A percentile compares a stretch with the other conserved stretches of the same genome.
Evolutionary conservation across 306 rosid species (phyloP).

Genomic region (Dalbergia oliveri): DNA sequence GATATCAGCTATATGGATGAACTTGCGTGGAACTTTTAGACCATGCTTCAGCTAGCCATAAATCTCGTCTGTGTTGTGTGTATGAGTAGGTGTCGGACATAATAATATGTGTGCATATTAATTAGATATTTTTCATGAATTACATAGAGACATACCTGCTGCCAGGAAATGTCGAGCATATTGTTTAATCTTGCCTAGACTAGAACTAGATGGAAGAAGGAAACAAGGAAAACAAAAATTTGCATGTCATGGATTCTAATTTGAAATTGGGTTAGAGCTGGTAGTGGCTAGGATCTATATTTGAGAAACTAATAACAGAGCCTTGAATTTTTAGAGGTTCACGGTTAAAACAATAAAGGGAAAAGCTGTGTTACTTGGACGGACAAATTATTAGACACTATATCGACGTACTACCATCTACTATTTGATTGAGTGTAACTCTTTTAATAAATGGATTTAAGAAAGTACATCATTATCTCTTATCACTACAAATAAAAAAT

Average conservation of each 20-base stretch:
- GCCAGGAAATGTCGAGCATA: background rate
- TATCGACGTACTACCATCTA: too few relatives aligned
- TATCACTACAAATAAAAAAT: too few relatives aligned
- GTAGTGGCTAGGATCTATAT: background rate
- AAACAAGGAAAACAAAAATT: background rate
- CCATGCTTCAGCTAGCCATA: slow-evolving; percentile 4
- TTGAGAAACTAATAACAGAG: too few relatives aligned
- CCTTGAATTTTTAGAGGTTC: background rate
- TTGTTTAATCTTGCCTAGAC: background rate
- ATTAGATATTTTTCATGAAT: background rate
- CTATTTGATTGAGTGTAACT: too few relatives aligned
- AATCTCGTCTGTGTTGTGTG: too few relatives aligned
- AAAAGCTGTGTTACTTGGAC: too few relatives aligned
- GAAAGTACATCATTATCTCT: too few relatives aligned
- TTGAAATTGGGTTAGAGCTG: slow-evolving; percentile 4
- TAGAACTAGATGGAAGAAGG: background rate
- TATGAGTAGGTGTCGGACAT: background rate
- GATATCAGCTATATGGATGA: slow-evolving; percentile 61
- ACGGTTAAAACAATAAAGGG: background rate
- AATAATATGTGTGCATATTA: background rate
- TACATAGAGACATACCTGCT: background rate
- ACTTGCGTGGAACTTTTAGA: slow-evolving; percentile 74
- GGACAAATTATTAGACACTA: too few relatives aligned
- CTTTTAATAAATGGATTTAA: too few relatives aligned
- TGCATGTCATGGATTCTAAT: background rate